Conservation (phyloP, 495 filamentous ascomycete species). For the Neurospora pannonica region DNA sequence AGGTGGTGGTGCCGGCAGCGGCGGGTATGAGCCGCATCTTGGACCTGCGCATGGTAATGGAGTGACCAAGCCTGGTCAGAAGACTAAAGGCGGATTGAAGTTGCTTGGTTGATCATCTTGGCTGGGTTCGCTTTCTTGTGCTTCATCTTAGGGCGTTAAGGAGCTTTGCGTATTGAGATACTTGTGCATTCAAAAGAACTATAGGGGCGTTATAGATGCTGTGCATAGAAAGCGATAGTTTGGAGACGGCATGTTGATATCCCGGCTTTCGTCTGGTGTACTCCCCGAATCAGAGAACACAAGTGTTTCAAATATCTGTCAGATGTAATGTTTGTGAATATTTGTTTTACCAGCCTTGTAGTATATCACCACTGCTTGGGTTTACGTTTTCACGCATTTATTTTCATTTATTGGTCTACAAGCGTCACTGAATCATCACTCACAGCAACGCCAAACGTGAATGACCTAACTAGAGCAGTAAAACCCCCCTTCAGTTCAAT, state of each 20-base stretch:
- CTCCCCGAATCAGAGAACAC: neutral
- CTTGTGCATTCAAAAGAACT: neutral
- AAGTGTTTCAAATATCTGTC: neutral
- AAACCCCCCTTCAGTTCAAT: neutral
- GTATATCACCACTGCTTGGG: neutral
- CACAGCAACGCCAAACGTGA: neutral
- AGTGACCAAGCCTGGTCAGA: constrained; percentile 65
- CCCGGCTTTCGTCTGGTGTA: neutral
- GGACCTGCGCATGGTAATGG: constrained; percentile 49
- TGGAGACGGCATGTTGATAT: neutral
- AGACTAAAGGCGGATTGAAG: constrained; percentile 71
- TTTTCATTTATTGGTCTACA: neutral
- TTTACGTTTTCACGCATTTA: neutral
- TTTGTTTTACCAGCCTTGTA: neutral
- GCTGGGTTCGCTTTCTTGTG: neutral
- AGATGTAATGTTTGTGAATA: neutral
- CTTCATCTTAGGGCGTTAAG: neutral
- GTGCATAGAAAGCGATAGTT: neutral
- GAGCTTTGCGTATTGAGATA: neutral
- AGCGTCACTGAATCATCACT: neutral
- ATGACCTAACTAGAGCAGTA: neutral
- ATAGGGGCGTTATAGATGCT: neutral
- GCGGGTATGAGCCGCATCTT: constrained; percentile 32
- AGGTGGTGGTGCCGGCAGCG: constrained; percentile 13
- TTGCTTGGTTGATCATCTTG: constrained; percentile 53